These are phyloP conservation scores for Hysterium pulicare DNA, from an alignment of 2,329 filamentous ascomycete genomes.

Conservation along the genomic window DNA sequence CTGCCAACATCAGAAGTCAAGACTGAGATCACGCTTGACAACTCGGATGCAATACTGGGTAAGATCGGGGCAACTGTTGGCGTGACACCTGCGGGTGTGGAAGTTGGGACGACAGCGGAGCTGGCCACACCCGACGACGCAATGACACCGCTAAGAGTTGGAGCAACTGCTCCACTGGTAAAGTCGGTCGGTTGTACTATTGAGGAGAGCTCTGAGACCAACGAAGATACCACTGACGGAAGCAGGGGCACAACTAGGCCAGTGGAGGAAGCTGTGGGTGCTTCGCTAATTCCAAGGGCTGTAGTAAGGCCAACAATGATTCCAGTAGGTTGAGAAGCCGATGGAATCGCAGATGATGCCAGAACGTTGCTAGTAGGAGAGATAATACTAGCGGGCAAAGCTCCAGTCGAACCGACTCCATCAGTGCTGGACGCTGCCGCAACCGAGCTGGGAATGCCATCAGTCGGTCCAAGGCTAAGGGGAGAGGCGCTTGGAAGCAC, in stretches of 20 bases:
- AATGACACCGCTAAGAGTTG: conserved; percentile 4
- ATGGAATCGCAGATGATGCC: background rate
- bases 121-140: conserved; percentile 1
- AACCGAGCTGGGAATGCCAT: background rate
- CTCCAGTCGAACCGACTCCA: background rate
- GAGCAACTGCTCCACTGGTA: background rate
- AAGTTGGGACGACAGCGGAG: conserved; percentile 6
- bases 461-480: no score
- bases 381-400: background rate
- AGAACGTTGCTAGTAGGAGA: background rate
- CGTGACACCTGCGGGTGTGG: conserved; percentile 4
- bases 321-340: conserved; percentile 9
- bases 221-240: conserved; percentile 1
- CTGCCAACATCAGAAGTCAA: conserved; percentile 21
- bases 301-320: conserved; percentile 37
- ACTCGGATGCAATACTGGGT: conserved; percentile 4
- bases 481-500: conserved; percentile 3
- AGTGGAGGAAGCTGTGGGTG: conserved; percentile 1
- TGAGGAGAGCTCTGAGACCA: conserved; percentile 1
- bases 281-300: conserved; percentile 22
- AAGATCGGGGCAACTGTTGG: conserved; percentile 2
- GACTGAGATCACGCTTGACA: conserved; percentile 10
- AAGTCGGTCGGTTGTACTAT: conserved; percentile 3
- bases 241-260: background rate
- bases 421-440: background rate